Evolutionary conservation across 805 yeast genomes (phyloP).

Genomic region (Ogataea paradorogensis): DNA sequence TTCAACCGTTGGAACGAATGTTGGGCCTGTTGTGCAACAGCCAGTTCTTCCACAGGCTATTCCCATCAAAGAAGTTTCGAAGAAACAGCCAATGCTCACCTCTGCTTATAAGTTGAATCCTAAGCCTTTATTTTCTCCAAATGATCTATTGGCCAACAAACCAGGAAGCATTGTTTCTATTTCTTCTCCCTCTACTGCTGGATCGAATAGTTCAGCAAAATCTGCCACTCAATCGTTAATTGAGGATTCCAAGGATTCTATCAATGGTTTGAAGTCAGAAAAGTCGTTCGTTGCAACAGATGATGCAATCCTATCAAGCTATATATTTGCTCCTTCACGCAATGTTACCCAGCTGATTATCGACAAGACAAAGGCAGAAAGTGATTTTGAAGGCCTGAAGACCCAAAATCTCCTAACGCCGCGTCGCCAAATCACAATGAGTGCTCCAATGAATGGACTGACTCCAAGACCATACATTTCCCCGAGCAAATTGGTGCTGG

Average conservation of each 20-base stretch:
- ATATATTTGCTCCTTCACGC: conserved; percentile 62
- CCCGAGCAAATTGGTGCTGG: conserved; percentile 7
- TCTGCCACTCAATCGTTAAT: conserved; percentile 27
- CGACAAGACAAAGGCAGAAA: conserved; percentile 36
- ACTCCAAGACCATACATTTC: conserved; percentile 1
- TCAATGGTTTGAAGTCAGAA: conserved; percentile 8
- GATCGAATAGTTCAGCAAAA: conserved; percentile 20
- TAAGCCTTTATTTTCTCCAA: conserved; percentile 47
- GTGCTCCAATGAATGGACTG: conserved; percentile 3
- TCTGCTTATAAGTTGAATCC: conserved; percentile 66
- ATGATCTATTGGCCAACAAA: conserved; percentile 20
- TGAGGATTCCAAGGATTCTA: conserved; percentile 17
- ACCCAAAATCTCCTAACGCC: conserved; percentile 20
- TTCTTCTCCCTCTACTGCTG: conserved; percentile 21
- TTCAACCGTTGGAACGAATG: conserved; percentile 33
- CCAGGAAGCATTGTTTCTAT: conserved; percentile 25
- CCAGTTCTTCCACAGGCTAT: conserved; percentile 51
- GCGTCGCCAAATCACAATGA: conserved; percentile 33
- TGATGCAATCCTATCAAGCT: conserved; percentile 66
- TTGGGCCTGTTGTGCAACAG: conserved; percentile 39
- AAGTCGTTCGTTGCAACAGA: conserved; percentile 50
- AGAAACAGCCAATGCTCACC: conserved; percentile 58
- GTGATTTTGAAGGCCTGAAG: conserved; percentile 24
- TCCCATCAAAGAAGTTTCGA: conserved; percentile 44
- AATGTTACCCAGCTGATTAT: conserved; percentile 54